A percentile compares a stretch with the other conserved stretches of the same genome.
Conservation (phyloP, 768 basidiomycete species). For the Lepiota brunneoincarnata region DNA sequence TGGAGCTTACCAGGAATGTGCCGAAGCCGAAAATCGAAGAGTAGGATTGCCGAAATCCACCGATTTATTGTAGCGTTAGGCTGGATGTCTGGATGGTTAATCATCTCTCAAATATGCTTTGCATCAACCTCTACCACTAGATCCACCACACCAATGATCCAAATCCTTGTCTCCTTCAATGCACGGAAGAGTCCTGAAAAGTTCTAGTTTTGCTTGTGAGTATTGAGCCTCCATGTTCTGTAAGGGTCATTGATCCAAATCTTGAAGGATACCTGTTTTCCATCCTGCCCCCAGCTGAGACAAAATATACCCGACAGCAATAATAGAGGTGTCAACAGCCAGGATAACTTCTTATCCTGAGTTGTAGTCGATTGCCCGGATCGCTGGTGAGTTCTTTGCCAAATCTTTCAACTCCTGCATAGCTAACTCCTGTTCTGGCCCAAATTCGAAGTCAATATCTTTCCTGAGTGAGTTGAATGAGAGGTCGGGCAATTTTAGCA, state of each 20-base stretch:
- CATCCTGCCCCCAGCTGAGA: slow-evolving; percentile 14
- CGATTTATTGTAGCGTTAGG: slow-evolving; percentile 26
- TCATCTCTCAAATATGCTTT: slow-evolving; percentile 30
- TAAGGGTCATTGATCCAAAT: slow-evolving; percentile 19
- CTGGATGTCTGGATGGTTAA: slow-evolving; percentile 28
- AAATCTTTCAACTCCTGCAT: slow-evolving; percentile 11
- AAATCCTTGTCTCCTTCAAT: slow-evolving; percentile 17
- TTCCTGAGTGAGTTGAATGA: slow-evolving; percentile 27
- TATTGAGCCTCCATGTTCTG: slow-evolving; percentile 19
- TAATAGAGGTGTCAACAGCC: slow-evolving; percentile 18
- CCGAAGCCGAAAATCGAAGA: slow-evolving; percentile 20
- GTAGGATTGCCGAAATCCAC: slow-evolving; percentile 24
- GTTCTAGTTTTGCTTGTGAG: slow-evolving; percentile 34
- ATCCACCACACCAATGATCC: slow-evolving; percentile 22
- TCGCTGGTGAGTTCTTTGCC: slow-evolving; percentile 7
- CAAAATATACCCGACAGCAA: slow-evolving; percentile 17
- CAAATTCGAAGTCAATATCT: slow-evolving; percentile 19
- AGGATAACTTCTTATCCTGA: slow-evolving; percentile 16
- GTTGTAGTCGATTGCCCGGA: slow-evolving; percentile 16
- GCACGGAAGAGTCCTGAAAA: slow-evolving; percentile 27
- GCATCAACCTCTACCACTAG: slow-evolving; percentile 26
- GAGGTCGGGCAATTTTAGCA: slow-evolving; percentile 16
- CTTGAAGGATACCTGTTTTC: slow-evolving; percentile 12
- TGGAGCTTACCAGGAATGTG: slow-evolving; percentile 18
- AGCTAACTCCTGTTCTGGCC: not conserved